Percentiles rank a stretch among this genome's conserved stretches.
phyloP scores from a whole-genome alignment of 169 alveolate species.

The Cryptosporidium viatorum region DNA sequence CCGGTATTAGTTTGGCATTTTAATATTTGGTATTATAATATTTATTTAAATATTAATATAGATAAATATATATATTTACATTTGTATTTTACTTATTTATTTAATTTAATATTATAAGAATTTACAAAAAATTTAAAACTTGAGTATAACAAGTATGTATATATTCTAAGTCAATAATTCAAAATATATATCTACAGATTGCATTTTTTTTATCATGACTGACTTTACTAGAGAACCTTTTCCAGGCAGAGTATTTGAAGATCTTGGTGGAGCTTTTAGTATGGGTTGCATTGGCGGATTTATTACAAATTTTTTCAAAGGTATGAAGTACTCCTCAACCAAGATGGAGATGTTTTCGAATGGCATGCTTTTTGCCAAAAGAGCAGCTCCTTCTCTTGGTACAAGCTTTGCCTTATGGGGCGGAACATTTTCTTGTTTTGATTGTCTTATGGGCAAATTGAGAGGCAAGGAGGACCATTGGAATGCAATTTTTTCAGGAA shows the following conservation, averaged over 20 bases:
- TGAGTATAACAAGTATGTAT: background rate
- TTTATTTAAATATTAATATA: background rate
- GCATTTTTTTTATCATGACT: constrained; percentile 75
- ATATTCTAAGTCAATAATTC: background rate
- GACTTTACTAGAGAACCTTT: constrained; percentile 94
- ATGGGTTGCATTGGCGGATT: constrained; percentile 96
- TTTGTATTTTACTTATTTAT: background rate
- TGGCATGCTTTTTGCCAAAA: constrained; percentile 92
- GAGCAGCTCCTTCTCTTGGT: constrained; percentile 94
- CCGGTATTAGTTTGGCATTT: background rate
- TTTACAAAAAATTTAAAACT: background rate
- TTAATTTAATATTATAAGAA: background rate
- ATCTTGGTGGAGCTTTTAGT: constrained; percentile 96
- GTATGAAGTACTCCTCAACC: constrained; percentile 92
- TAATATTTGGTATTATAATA: background rate
- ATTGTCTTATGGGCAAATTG: constrained; percentile 90
- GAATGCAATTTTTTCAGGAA: constrained; percentile 94
- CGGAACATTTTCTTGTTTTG: constrained; percentile 93
- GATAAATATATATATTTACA: too few species aligned
- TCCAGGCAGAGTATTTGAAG: constrained; percentile 96
- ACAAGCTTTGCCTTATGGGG: constrained; percentile 97
- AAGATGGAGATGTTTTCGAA: constrained; percentile 88
- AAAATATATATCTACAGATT: constrained; percentile 70
- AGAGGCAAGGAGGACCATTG: constrained; percentile 94
- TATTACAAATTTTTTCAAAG: constrained; percentile 92